Percentiles rank a stretch among this genome's conserved stretches.
These are phyloP conservation scores for Scytalidium sp. DNA, from an alignment of 2,329 filamentous ascomycete species.

Conservation along the genomic window DNA sequence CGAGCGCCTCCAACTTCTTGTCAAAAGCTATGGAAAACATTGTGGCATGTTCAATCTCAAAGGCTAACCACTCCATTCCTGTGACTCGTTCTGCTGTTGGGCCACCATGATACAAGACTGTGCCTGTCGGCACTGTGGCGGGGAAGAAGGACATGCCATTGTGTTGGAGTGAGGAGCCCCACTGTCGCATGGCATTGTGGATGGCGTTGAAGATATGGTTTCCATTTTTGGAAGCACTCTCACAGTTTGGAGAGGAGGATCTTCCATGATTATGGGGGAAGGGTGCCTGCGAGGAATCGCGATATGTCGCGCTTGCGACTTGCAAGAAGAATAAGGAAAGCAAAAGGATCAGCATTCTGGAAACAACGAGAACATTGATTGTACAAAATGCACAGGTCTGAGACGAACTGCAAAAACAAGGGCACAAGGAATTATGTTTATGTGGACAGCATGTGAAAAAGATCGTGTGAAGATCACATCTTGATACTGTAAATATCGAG, in stretches of 20 bases:
- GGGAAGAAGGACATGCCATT: constrained; percentile 72
- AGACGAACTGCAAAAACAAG: neutral
- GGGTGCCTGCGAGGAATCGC: neutral
- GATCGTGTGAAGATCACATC: too few relatives aligned
- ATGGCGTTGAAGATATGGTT: constrained; percentile 69
- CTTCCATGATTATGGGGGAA: neutral
- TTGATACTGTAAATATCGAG: too few relatives aligned
- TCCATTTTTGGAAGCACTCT: constrained; percentile 39
- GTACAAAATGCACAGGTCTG: neutral
- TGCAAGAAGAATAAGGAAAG: neutral
- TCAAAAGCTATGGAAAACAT: constrained; percentile 50
- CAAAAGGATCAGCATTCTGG: neutral
- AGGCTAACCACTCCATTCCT: constrained; percentile 67
- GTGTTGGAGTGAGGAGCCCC: constrained; percentile 68
- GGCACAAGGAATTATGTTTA: neutral
- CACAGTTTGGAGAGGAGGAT: constrained; percentile 17
- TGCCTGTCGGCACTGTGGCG: constrained; percentile 59
- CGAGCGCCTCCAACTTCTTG: neutral
- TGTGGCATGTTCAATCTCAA: constrained; percentile 70
- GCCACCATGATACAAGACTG: constrained; percentile 65
- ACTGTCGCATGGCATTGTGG: constrained; percentile 69
- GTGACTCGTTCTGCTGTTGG: constrained; percentile 39
- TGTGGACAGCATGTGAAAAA: too few relatives aligned
- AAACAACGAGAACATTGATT: neutral
- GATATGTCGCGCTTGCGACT: neutral